Conservation (phyloP, 2,329 filamentous ascomycete species). For the Talaromyces sp. region DNA sequence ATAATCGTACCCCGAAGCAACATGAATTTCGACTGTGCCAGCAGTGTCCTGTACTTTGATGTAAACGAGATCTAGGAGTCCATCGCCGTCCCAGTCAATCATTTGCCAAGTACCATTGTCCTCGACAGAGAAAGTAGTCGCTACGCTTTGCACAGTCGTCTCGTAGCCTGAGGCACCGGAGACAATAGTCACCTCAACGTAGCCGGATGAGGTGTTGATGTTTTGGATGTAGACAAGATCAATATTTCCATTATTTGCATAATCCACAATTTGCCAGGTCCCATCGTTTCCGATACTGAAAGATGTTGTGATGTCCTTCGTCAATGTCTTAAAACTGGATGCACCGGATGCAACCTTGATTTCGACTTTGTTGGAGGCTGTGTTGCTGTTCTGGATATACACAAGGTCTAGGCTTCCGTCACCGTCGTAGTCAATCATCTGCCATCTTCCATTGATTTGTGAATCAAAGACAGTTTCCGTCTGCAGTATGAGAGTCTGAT, state of each 20-base stretch:
- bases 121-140: neutral
- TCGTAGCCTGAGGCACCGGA: slow-evolving; percentile 16
- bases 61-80: neutral
- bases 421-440: slow-evolving; percentile 16
- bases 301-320: neutral
- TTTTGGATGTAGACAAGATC: slow-evolving; percentile 5
- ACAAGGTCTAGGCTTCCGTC: slow-evolving; percentile 11
- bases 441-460: slow-evolving; percentile 18
- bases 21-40: slow-evolving; percentile 9
- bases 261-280: neutral
- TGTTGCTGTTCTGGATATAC: slow-evolving; percentile 4
- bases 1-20: slow-evolving; percentile 13
- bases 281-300: neutral
- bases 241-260: neutral
- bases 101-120: slow-evolving; percentile 7
- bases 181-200: slow-evolving; percentile 14
- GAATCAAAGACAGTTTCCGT: slow-evolving; percentile 57
- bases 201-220: neutral
- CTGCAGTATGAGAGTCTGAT: slow-evolving; percentile 57
- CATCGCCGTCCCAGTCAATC: neutral
- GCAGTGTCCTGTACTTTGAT: neutral
- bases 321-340: neutral
- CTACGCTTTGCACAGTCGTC: slow-evolving; percentile 50
- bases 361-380: neutral
- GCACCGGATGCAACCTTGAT: slow-evolving; percentile 8